phyloP scores from a whole-genome alignment of 257 asterid genomes.

The Eustoma russellianum region DNA sequence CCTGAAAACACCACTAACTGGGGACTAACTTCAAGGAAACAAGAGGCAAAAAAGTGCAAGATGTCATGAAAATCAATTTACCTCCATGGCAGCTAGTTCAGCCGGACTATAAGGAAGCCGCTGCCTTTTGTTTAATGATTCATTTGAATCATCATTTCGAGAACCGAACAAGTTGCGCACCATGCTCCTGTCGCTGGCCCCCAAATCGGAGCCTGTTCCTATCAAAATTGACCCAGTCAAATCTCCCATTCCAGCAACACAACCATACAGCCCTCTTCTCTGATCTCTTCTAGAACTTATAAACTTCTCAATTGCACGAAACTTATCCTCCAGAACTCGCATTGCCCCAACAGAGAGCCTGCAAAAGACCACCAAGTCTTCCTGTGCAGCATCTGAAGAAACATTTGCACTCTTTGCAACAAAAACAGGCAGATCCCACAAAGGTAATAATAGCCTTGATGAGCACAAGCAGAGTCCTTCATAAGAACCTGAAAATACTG shows the following conservation, averaged over 20 bases:
- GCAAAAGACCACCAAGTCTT: conserved; percentile 56
- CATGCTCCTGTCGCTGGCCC: conserved; percentile 74
- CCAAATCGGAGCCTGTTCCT: conserved; percentile 66
- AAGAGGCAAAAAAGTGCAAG: conserved; percentile 13
- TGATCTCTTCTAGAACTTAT: conserved; percentile 77
- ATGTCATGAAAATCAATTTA: conserved; percentile 11
- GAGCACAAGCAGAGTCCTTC: conserved; percentile 90
- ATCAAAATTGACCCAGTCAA: conserved; percentile 79
- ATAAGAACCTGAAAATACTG: conserved; percentile 89
- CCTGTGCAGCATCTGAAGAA: conserved; percentile 40
- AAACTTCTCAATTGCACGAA: conserved; percentile 81
- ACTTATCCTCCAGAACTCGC: conserved; percentile 82
- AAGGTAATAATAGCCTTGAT: conserved; percentile 81
- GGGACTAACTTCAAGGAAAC: conserved; percentile 7
- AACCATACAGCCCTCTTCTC: conserved; percentile 89
- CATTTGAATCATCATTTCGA: conserved; percentile 53
- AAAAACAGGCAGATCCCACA: conserved; percentile 97
- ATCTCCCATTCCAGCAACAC: conserved; percentile 93
- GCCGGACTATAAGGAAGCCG: conserved; percentile 80
- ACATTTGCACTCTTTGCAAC: conserved; percentile 47
- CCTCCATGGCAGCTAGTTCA: conserved; percentile 99
- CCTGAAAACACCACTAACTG: conserved; percentile 38
- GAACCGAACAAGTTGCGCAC: conserved; percentile 77
- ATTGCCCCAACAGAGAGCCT: conserved; percentile 74
- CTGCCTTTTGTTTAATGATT: conserved; percentile 64